phyloP scores from a whole-genome alignment of 208 protist genomes.

The Tritrichomonas musculus region DNA sequence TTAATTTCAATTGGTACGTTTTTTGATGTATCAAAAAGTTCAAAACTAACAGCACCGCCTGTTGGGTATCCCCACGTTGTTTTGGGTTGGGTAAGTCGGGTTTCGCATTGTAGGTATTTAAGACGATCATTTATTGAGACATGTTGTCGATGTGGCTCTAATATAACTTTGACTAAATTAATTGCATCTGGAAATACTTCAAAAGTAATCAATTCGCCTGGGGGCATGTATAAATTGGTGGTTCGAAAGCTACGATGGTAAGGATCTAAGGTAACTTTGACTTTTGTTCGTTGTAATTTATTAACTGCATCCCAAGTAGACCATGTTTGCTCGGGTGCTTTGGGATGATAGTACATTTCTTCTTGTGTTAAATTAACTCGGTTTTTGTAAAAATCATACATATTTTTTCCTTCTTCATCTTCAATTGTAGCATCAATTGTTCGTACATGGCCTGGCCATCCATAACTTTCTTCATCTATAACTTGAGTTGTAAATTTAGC shows the following conservation, averaged over 20 bases:
- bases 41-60: not conserved
- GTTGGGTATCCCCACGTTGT: not conserved
- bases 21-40: not conserved
- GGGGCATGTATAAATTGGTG: not conserved
- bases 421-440: not conserved
- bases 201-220: not conserved
- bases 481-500: not conserved
- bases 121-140: not conserved
- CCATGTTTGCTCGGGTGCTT: not conserved
- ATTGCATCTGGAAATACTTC: not conserved
- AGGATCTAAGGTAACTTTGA: not conserved
- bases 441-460: not conserved
- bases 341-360: not conserved
- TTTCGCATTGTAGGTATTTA: not conserved
- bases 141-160: not conserved
- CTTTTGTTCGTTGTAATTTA: not conserved
- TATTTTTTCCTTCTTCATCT: not conserved
- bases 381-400: not conserved
- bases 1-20: not conserved
- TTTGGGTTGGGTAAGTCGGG: not conserved
- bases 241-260: not conserved
- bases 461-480: not conserved
- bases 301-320: not conserved
- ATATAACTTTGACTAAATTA: not conserved
- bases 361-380: not conserved